Conservation (phyloP, 2,329 filamentous ascomycete species). For the Claviceps arundinis region DNA sequence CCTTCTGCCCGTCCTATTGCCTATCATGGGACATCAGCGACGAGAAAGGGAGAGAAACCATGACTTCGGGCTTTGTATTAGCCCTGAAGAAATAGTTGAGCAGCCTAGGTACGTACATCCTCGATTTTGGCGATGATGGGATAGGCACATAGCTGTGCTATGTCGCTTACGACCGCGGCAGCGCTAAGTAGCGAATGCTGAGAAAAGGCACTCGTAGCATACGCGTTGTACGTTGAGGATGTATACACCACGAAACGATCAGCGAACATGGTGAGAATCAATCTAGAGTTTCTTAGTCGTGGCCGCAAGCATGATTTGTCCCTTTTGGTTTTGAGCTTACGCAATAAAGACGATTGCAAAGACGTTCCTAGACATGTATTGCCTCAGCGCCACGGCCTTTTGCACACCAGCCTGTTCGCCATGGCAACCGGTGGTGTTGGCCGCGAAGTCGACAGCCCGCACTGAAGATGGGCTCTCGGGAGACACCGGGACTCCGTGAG, state of each 20-base stretch:
- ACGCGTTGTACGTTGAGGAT: conserved; percentile 18
- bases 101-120: conserved; percentile 20
- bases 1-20: conserved; percentile 44
- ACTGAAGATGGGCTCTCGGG: background rate
- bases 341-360: conserved; percentile 13
- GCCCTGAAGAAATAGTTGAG: background rate
- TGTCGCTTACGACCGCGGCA: conserved; percentile 29
- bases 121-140: conserved; percentile 47
- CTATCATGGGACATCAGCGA: conserved; percentile 4
- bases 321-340: background rate
- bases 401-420: conserved; percentile 2
- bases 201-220: conserved; percentile 25
- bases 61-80: background rate
- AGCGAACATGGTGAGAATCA: conserved; percentile 19
- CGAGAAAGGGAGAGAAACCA: background rate
- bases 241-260: conserved; percentile 19
- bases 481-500: background rate
- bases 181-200: conserved; percentile 33
- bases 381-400: conserved; percentile 9
- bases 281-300: conserved; percentile 7
- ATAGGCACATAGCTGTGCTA: conserved; percentile 39
- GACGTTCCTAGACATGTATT: conserved; percentile 14
- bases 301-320: background rate
- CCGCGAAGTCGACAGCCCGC: background rate
- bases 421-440: conserved; percentile 5